Base-by-base conservation (phyloP, 169 alveolate genomes). In the Eimeria brunetti region DNA sequence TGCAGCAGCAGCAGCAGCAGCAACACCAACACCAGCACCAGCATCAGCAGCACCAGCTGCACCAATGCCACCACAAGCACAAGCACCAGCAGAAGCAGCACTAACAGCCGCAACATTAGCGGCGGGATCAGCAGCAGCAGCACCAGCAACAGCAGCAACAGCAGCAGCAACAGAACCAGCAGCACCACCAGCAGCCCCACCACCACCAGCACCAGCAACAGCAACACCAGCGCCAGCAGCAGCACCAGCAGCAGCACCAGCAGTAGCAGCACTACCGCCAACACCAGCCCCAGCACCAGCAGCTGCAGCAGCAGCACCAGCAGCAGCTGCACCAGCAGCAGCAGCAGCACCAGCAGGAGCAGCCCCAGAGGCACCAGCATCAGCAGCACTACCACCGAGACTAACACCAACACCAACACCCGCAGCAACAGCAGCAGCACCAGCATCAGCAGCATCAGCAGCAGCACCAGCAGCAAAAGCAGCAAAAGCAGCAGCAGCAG, bases 401-500 rank as follows among this genome's bases (percentile, higher is more conserved):
- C 46, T 44, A 69, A 44, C 46, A 30, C 49, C 80, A 1, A 9
- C 80, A 30, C n/a, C 80, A n/a, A 24, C 80, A 11, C 8, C 80
- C 8, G 44, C 80, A n/a, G 14, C 78, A 67, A 6, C 78, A 67
- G 16, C 80, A 69, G 14, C 80, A 69, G 46, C 80, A 69, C 18
- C 80, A 69, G 80, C 80, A 69, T n/a, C 27, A 22, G 53, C 12
- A 4, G 67, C 44, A 0, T 8, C 30, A 5, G n/a, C 5, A 27
- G 56, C 84, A 41, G 14, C 36, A 27, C 8, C 16, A 9, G 58
- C 84, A 5, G 58, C 76, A 67, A 36, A 38, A 75, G 84, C 33
- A 2, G 84, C 58, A 41, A 41, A 46, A 44, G 41, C 88, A 78
- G 88, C 67, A 44, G 88, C 64, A 44, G 88, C 88, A 27, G 67